Conservation (phyloP, 441 rosid species). For the Isatis lusitanica region DNA sequence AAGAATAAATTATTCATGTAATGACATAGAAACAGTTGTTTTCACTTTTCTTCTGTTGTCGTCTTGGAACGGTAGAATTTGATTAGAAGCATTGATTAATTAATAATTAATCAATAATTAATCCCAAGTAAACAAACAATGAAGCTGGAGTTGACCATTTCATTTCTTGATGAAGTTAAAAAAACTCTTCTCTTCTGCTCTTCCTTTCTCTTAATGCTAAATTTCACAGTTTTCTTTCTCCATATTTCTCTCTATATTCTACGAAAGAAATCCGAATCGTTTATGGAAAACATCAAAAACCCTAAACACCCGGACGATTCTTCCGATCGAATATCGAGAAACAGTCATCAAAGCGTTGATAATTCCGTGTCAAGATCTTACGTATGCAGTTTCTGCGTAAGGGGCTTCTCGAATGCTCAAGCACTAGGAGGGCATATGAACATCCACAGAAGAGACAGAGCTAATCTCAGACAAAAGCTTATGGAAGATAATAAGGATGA, state of each 20-base stretch:
- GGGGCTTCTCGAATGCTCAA: conserved; percentile 70
- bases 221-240: conserved; percentile 8
- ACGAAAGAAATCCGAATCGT: background rate
- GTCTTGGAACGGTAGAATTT: conserved; percentile 24
- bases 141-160: conserved; percentile 27
- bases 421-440: conserved; percentile 79
- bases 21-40: conserved; percentile 24
- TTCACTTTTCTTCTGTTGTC: conserved; percentile 22
- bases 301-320: conserved; percentile 24
- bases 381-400: conserved; percentile 58
- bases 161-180: conserved; percentile 4
- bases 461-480: conserved; percentile 48
- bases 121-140: background rate
- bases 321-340: conserved; percentile 18
- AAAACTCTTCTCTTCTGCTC: background rate
- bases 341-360: conserved; percentile 26
- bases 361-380: conserved; percentile 46
- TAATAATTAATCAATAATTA: background rate
- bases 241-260: conserved; percentile 1
- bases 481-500: conserved; percentile 31
- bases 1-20: conserved; percentile 22
- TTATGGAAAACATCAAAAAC: conserved; percentile 29
- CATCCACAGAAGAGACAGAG: conserved; percentile 69
- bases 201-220: conserved; percentile 6
- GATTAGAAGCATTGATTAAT: conserved; percentile 14